Evolutionary conservation across 2,329 filamentous ascomycete genomes (phyloP), one percentile per base, ranked within the genome.

Genomic region (Aquanectria penicillioides): DNA sequence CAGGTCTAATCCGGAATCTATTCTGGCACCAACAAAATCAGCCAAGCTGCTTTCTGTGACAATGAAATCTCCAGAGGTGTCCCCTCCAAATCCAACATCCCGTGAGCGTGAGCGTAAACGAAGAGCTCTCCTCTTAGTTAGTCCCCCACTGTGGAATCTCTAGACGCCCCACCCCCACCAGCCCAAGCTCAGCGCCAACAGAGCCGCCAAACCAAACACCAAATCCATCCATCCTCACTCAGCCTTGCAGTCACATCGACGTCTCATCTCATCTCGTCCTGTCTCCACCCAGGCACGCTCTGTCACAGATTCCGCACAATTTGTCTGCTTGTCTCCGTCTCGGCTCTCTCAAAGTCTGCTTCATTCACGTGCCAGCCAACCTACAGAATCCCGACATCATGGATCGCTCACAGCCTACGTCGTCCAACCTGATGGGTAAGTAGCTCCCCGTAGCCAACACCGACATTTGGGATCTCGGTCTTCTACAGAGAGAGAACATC

Each of bases 351-450:
- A 11, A 33, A 33, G 12, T 29, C 26, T 12, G 12, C 7, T 12
- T 29, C 26, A 29, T 29, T 29, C 7, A 29, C 26, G 12, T 12
- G 7, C 7, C 26, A 29, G 7, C 26, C 6, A 9, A 7, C n/a
- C 26, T 25, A 6, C 7, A 4, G 3, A 28, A 2, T 5, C 6
- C 4, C 3, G 2, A 8, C 22, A 57, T 3, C n/a, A 77, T 77
- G 75, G 74, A 77, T 8, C 70, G 72, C 36, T 59, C 71, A 38
- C 73, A 76, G 43, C 61, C 67, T 15, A 57, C 72, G 15, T 68
- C 71, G 34, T 71, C 73, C 38, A 78, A 77, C 46, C 48, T 78
- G 23, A 71, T 77, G 69, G 76, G 76, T 78, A 67, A 62, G 62
- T 51, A 38, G 40, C 41, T 8, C 25, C 22, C 41, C 6, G 12